These are phyloP conservation scores for Salix dunnii DNA, from an alignment of 345 rosid genomes.

Conservation along the genomic window DNA sequence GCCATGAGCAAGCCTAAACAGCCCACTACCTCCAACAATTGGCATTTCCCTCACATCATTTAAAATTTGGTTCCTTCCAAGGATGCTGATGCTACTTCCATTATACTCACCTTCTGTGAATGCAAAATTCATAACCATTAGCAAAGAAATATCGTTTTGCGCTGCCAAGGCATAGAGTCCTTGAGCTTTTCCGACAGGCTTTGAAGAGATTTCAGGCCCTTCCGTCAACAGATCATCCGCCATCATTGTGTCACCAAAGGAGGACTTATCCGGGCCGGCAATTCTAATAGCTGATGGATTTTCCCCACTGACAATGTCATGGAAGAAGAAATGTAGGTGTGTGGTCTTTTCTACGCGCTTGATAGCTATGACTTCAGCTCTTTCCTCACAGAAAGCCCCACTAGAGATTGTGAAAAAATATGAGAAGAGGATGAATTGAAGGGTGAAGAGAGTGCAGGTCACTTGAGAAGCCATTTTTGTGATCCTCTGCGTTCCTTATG, in stretches of 20 bases:
- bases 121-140: constrained; percentile 15
- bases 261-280: constrained; percentile 4
- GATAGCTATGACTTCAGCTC: constrained; percentile 20
- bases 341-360: constrained; percentile 20
- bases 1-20: constrained; percentile 26
- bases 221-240: constrained; percentile 36
- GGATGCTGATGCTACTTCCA: constrained; percentile 26
- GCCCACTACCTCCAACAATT: constrained; percentile 24
- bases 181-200: constrained; percentile 42
- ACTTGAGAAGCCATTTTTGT: constrained; percentile 10
- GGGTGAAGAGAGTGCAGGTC: constrained; percentile 7
- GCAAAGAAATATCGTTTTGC: neutral
- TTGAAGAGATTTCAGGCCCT: constrained; percentile 32
- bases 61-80: constrained; percentile 16
- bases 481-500: neutral
- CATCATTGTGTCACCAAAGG: constrained; percentile 34
- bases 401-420: neutral
- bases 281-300: constrained; percentile 8
- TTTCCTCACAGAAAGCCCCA: constrained; percentile 36
- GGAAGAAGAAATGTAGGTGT: constrained; percentile 21
- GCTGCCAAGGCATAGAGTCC: constrained; percentile 25
- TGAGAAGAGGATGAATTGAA: constrained; percentile 15
- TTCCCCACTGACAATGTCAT: constrained; percentile 14
- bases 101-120: constrained; percentile 20
- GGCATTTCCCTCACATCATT: constrained; percentile 26